Evolutionary conservation across 1,139 yeast species (phyloP).

Genomic region (Hyphopichia buzzinii): DNA sequence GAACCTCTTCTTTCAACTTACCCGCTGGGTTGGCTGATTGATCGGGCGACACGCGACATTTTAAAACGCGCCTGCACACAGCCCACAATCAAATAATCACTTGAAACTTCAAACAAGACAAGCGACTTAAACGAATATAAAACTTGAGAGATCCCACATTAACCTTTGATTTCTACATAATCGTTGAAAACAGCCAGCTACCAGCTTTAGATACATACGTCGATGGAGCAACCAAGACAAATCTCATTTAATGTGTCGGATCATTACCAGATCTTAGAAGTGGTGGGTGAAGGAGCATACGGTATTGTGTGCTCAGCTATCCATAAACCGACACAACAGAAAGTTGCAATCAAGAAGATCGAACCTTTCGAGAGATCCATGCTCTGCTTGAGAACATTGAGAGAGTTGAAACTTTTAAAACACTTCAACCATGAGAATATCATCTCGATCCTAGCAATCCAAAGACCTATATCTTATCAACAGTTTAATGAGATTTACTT

Average conservation of each 20-base stretch:
- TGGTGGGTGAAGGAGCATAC: slow-evolving; percentile 98
- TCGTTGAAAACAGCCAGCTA: background rate
- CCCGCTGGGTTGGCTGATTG: too few relatives aligned
- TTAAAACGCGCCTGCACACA: too few relatives aligned
- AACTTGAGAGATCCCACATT: too few relatives aligned
- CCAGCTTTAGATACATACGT: background rate
- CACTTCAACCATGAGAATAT: slow-evolving; percentile 93
- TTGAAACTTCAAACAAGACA: too few relatives aligned
- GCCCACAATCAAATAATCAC: too few relatives aligned
- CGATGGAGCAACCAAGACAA: slow-evolving; percentile 30
- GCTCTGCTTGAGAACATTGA: slow-evolving; percentile 85
- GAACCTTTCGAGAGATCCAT: slow-evolving; percentile 91
- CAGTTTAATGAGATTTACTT: slow-evolving; percentile 83
- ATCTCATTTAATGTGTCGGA: slow-evolving; percentile 85
- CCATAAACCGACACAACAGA: slow-evolving; percentile 83
- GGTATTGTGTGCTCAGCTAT: slow-evolving; percentile 94
- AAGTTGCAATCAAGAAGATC: slow-evolving; percentile 93
- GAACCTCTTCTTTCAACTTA: too few relatives aligned
- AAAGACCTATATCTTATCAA: slow-evolving; percentile 76
- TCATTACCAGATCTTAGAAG: slow-evolving; percentile 78
- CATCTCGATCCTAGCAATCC: slow-evolving; percentile 85
- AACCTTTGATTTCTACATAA: too few relatives aligned
- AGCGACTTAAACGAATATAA: too few relatives aligned
- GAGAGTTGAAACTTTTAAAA: slow-evolving; percentile 84
- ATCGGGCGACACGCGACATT: too few relatives aligned